Percentiles rank a stretch among this genome's conserved stretches.
These are phyloP conservation scores for Komagataella ulmi DNA, from an alignment of 805 yeast genomes.

Conservation along the genomic window DNA sequence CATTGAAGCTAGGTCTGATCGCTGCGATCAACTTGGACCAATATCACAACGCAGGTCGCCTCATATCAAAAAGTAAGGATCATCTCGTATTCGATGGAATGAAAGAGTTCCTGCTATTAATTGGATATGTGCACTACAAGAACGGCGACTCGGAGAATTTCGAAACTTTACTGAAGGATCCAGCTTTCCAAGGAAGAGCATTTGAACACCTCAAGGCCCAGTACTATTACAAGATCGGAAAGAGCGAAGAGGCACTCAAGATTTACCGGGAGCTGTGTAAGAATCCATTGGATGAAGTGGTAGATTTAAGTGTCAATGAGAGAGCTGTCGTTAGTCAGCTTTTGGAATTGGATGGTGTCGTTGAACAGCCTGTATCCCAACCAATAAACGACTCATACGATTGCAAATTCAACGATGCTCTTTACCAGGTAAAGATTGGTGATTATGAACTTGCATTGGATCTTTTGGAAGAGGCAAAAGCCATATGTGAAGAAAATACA, in stretches of 20 bases:
- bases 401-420: conserved; percentile 43
- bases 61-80: conserved; percentile 22
- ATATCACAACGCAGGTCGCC: conserved; percentile 28
- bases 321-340: conserved; percentile 51
- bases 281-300: conserved; percentile 22
- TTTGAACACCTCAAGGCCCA: conserved; percentile 39
- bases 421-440: conserved; percentile 29
- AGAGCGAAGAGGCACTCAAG: conserved; percentile 27
- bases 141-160: conserved; percentile 21
- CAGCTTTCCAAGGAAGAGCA: conserved; percentile 18
- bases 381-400: conserved; percentile 30
- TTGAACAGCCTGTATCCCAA: neutral
- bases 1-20: conserved; percentile 30
- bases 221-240: conserved; percentile 33
- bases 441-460: conserved; percentile 25
- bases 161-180: conserved; percentile 10
- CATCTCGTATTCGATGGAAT: conserved; percentile 15
- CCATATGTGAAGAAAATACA: conserved; percentile 22
- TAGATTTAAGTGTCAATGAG: conserved; percentile 51
- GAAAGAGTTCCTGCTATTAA: conserved; percentile 21
- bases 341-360: conserved; percentile 8
- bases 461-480: conserved; percentile 30
- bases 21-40: conserved; percentile 49
- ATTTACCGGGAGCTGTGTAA: conserved; percentile 29
- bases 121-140: conserved; percentile 53